Evolutionary conservation across 78 protist genomes (phyloP).

Genomic region (Dictyostelium firmibasis): DNA sequence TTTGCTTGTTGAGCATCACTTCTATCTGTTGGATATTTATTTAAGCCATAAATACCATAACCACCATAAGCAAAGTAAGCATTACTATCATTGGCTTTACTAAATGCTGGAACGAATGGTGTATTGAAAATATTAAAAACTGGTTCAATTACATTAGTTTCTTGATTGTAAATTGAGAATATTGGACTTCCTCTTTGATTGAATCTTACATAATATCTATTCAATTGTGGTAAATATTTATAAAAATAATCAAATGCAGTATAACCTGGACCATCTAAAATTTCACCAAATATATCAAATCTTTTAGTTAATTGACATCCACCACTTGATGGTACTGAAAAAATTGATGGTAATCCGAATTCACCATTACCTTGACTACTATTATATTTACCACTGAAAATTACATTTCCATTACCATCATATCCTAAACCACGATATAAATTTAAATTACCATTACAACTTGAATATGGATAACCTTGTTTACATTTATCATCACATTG

Average conservation of each 20-base stretch:
- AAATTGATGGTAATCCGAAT: not conserved
- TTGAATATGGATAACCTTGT: not conserved
- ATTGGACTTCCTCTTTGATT: not conserved
- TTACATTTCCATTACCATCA: not conserved
- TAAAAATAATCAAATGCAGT: not conserved
- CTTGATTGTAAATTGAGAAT: not conserved
- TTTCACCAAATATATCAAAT: not conserved
- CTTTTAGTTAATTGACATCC: not conserved
- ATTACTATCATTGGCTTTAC: not conserved
- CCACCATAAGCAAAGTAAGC: not conserved
- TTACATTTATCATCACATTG: not conserved
- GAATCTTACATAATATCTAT: not conserved
- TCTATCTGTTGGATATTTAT: not conserved
- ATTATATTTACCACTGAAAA: not conserved
- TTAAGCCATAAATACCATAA: not conserved
- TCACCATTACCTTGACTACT: not conserved
- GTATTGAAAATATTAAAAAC: not conserved
- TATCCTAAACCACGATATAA: not conserved
- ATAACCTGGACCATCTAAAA: not conserved
- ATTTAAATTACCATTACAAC: not conserved
- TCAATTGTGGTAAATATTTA: not conserved
- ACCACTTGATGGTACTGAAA: not conserved
- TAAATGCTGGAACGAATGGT: not conserved
- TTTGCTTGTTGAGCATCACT: not conserved
- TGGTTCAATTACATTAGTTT: not conserved